Percentiles rank a stretch among this genome's conserved stretches.
phyloP scores from a whole-genome alignment of 257 asterid species.

The Gentiana straminea region DNA sequence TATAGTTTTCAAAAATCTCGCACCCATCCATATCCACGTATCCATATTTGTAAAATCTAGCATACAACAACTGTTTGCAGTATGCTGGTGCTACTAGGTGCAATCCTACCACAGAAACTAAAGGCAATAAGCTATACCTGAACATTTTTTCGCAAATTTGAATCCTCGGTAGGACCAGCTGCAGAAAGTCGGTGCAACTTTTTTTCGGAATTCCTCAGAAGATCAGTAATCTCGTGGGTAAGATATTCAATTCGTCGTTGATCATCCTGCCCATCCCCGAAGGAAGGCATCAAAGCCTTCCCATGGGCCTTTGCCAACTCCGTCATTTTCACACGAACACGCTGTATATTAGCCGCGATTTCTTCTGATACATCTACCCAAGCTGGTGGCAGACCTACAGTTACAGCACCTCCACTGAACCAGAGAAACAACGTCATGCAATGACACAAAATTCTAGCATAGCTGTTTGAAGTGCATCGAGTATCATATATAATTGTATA shows the following conservation, averaged over 20 bases:
- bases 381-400: slow-evolving; percentile 95
- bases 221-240: slow-evolving; percentile 87
- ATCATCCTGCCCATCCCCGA: slow-evolving; percentile 98
- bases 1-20: too few species aligned
- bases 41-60: too few species aligned
- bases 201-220: slow-evolving; percentile 71
- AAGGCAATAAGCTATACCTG: slow-evolving; percentile 49
- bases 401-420: slow-evolving; percentile 67
- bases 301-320: slow-evolving; percentile 96
- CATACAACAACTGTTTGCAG: too few species aligned
- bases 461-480: too few species aligned
- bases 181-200: slow-evolving; percentile 65
- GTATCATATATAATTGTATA: too few species aligned
- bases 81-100: too few species aligned
- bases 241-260: slow-evolving; percentile 80
- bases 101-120: neutral
- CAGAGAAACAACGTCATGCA: slow-evolving; percentile 4
- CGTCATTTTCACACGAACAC: slow-evolving; percentile 60
- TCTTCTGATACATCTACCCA: slow-evolving; percentile 99
- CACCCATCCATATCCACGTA: too few species aligned
- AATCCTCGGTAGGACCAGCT: slow-evolving; percentile 89
- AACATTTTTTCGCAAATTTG: slow-evolving; percentile 89
- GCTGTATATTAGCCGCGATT: slow-evolving; percentile 71
- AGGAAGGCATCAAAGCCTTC: slow-evolving; percentile 97
- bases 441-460: too few species aligned